Base-by-base conservation (phyloP, 495 filamentous ascomycete species). In the Penicillium turbatum region DNA sequence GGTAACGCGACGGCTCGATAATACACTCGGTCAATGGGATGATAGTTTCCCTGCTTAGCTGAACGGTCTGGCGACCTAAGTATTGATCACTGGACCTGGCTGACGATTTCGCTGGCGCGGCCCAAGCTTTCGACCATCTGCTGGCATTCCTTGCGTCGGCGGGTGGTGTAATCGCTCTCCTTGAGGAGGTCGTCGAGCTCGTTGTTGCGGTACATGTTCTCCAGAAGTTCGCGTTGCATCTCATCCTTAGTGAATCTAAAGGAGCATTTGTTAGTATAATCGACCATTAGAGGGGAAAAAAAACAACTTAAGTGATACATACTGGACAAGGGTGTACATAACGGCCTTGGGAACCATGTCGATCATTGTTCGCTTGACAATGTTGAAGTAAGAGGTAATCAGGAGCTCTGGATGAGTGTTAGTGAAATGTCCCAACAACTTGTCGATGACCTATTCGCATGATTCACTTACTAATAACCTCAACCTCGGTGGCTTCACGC, bases 321-420 rank as follows among this genome's bases (percentile, higher is more conserved):
- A 96, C 89, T 88, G 84, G 24, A 99, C 95, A 36, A 99, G 83
- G 51, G 84, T 96, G 46, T 97, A 81, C 95, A 99, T 99, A 72
- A 99, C 93, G 16, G 95, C 93, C 76, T 99, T 99, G 35, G 95
- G 95, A 4, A 99, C 95, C 95, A 97, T 99, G 63, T 99, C 95
- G 56, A 97, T 96, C 92, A 99, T 93, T 44, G 95, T 99, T 53
- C 92, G 81, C 76, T 89, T 88, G 44, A 96, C 92, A 68, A 99
- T 97, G 74, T 93, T 96, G 76, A 86, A 99, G 80, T 99, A 99
- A 3, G 91, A 96, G 45, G 82, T 86, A 64, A 99, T 97, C 51
- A 99, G 79, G 36, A 97, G 83, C 71, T 99, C 91, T 96, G 62
- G 41, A 24, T 12, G 31, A 6, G 15, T 3, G 37, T 71, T 50